phyloP scores from a whole-genome alignment of 352 stramenopile genomes.

The Pythium phragmiticola region DNA sequence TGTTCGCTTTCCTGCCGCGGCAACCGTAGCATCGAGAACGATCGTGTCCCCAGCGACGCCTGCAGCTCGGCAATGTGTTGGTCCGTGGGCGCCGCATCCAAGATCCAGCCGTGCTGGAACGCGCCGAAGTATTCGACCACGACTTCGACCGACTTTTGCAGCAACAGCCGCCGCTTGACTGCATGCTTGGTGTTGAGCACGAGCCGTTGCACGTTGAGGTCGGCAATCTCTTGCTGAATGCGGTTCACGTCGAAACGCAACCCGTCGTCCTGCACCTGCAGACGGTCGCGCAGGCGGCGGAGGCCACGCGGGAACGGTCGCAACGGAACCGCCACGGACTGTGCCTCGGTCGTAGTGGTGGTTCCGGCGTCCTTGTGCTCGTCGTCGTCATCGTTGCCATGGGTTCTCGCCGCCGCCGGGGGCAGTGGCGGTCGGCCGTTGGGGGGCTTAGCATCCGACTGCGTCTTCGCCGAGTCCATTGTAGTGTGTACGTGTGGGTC shows the following conservation, averaged over 20 bases:
- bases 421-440: too few species aligned
- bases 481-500: too few species aligned
- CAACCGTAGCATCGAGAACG: slow-evolving; percentile 6
- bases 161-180: background rate
- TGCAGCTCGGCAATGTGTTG: slow-evolving; percentile 4
- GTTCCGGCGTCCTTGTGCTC: background rate
- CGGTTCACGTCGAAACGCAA: slow-evolving; percentile 32
- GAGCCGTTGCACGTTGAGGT: slow-evolving; percentile 25
- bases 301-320: slow-evolving; percentile 5
- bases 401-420: background rate
- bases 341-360: background rate
- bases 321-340: background rate
- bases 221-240: slow-evolving; percentile 28
- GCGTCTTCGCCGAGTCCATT: too few species aligned
- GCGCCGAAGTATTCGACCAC: slow-evolving; percentile 29
- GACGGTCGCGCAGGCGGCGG: slow-evolving; percentile 27
- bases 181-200: background rate
- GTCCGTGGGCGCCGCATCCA: background rate
- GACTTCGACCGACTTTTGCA: slow-evolving; percentile 14
- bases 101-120: slow-evolving; percentile 25
- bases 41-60: background rate
- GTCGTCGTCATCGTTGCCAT: background rate
- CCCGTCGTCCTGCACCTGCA: slow-evolving; percentile 27
- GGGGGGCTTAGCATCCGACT: too few species aligned
- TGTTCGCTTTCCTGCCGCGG: slow-evolving; percentile 3